Base-by-base conservation (phyloP, 306 rosid genomes). In the Fragaria iinumae region DNA sequence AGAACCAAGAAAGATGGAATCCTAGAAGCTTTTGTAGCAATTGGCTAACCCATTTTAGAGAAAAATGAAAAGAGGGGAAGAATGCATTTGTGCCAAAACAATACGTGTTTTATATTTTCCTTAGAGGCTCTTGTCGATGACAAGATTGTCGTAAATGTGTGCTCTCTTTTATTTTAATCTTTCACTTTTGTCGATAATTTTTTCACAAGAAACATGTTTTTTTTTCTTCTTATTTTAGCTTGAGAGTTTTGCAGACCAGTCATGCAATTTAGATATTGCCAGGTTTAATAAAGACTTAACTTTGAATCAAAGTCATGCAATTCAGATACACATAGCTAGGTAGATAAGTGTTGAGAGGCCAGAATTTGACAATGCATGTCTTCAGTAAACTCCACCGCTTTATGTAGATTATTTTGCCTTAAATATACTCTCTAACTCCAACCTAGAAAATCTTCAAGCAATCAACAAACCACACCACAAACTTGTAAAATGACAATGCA, bases 321-420 rank as follows among this genome's bases (percentile, higher is more conserved):
- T 43, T 43, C 47, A 43, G 47, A 43, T 43, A 43, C 2, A 43
- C 2, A 10, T 43, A 43, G 12, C 47, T 43, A 43, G 12, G 12
- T 43, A 43, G 47, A 43, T 10, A 11, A 39, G 49, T n/a, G 48
- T 70, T 13, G 71, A 45, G 65, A 71, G 77, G 72, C 16, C 43
- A 60, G n/a, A 21, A 49, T n/a, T 49, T 14, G 29, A 39, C 25
- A 20, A 13, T 23, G 53, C 77, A 43, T 57, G 55, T 29, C 77
- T 73, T 73, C 65, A 47, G 39, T 67, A 16, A 71, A 56, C 43
- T 68, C 76, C 34, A 36, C 39, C 56, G 8, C 27, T 14, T 57
- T 45, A 14, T 49, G 36, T 5, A 14, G 21, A 11, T 36, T 23
- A 29, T 4, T 21, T 53, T 55, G 49, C 32, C 11, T 57, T 2